Base-by-base conservation (phyloP, 2,329 filamentous ascomycete genomes). In the Diaporthe batatas region DNA sequence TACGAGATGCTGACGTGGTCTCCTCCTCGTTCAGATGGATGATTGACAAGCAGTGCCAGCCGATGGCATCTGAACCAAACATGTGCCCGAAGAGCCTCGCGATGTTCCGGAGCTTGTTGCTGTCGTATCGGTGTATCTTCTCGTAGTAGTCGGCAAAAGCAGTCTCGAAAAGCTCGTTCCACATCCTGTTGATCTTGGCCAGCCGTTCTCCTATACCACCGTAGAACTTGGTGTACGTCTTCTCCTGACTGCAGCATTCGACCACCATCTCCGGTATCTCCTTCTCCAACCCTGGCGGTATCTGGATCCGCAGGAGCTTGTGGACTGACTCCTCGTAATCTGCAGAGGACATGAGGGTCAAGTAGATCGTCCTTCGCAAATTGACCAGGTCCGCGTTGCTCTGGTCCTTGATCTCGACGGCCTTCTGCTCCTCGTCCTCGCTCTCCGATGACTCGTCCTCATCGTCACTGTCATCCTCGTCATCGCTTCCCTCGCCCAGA, bases 191-290 rank as follows among this genome's bases (percentile, higher is more conserved):
- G 79, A 99, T 91, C 83, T 98, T 98, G 79, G 95, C 94, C 83
- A 99, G 98, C 32, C 96, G 91, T 84, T 99, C 96, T 42, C 94
- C 96, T 71, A 98, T 95, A 76, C 98, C 85, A 16, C 96, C 96
- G 79, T 97, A 98, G 84, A 98, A 99, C 82, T 98, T 98, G 75
- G 95, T 95, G 83, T 97, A 99, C 1, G 96, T 98, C 78, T 95
- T 94, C 82, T 98, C 95, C 83, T 99, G 96, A 36, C 94, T 96
- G 82, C 95, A 98, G 81, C 95, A 98, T 83, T 99, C 96, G 76
- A 99, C 92, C 71, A 99, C 91, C 96, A 99, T 99, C 29, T 94
- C 97, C 0, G 95, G 95, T 57, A 99, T 87, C 81, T 99, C 96
- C 7, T 91, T 88, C 81, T 99, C 96, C 79, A 96, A 90, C 5